Evolutionary conservation across 495 filamentous ascomycete genomes (phyloP).

Genomic region (Apodospora peruviana): DNA sequence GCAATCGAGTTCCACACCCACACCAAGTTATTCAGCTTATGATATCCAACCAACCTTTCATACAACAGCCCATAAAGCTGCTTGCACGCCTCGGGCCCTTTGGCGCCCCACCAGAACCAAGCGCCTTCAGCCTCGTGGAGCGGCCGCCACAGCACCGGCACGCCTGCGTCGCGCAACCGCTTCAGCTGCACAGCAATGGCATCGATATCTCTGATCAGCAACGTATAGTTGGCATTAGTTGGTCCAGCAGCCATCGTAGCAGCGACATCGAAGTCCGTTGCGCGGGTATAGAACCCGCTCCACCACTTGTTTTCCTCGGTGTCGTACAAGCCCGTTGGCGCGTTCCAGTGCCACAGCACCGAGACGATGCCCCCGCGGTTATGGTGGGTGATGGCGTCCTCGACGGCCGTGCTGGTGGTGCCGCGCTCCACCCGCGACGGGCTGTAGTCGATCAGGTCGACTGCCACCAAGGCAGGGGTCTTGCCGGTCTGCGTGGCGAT

Average conservation of each 20-base stretch:
- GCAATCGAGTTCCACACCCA: constrained; percentile 47
- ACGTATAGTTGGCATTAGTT: constrained; percentile 37
- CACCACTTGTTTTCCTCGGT: constrained; percentile 40
- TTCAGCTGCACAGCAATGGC: constrained; percentile 43
- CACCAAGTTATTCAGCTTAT: constrained; percentile 39
- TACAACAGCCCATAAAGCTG: constrained; percentile 35
- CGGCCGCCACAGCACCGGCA: constrained; percentile 41
- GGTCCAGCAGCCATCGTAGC: constrained; percentile 27
- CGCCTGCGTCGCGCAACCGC: constrained; percentile 29
- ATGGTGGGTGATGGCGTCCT: constrained; percentile 40
- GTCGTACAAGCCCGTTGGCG: constrained; percentile 31
- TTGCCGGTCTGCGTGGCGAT: constrained; percentile 36
- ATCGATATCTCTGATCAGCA: constrained; percentile 45
- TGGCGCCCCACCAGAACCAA: constrained; percentile 52
- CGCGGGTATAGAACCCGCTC: constrained; percentile 41
- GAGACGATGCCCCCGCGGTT: constrained; percentile 39
- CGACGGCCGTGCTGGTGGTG: constrained; percentile 29
- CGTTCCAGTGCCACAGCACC: constrained; percentile 44
- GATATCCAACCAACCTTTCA: constrained; percentile 35
- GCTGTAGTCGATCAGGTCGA: constrained; percentile 45
- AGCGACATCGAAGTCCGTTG: constrained; percentile 38
- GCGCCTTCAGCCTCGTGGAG: constrained; percentile 45
- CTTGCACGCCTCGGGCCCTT: constrained; percentile 39
- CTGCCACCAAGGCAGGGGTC: constrained; percentile 37
- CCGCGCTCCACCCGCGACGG: constrained; percentile 39